phyloP scores from a whole-genome alignment of 768 basidiomycete species.

The Suillus sp. region DNA sequence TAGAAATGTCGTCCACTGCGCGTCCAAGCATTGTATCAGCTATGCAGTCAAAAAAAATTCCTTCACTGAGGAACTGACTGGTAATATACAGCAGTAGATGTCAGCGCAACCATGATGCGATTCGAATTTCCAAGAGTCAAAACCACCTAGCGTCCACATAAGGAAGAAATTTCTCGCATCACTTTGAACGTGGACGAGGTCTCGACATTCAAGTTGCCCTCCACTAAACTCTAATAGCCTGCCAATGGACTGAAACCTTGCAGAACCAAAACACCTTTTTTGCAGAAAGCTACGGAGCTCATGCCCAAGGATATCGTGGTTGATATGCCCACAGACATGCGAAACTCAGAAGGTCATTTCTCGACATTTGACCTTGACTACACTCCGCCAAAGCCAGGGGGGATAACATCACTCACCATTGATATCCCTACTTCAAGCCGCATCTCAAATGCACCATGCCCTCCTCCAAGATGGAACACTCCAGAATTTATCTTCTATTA shows the following conservation, averaged over 20 bases:
- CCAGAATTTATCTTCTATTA: slow-evolving; percentile 82
- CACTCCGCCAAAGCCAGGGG: slow-evolving; percentile 18
- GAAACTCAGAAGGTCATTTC: slow-evolving; percentile 10
- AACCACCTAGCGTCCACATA: slow-evolving; percentile 7
- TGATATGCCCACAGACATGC: slow-evolving; percentile 41
- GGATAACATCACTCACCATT: slow-evolving; percentile 55
- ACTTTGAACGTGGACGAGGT: neutral
- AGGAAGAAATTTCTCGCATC: slow-evolving; percentile 21
- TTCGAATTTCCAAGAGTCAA: slow-evolving; percentile 17
- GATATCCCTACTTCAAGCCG: slow-evolving; percentile 47
- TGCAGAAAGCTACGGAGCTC: slow-evolving; percentile 5
- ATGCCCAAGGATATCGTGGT: slow-evolving; percentile 34
- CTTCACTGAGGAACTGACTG: slow-evolving; percentile 26
- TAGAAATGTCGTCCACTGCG: slow-evolving; percentile 83
- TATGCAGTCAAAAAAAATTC: slow-evolving; percentile 18
- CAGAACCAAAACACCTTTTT: neutral
- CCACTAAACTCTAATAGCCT: neutral
- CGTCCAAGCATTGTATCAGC: slow-evolving; percentile 39
- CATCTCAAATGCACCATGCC: slow-evolving; percentile 28
- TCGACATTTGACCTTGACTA: slow-evolving; percentile 23
- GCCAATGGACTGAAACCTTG: neutral
- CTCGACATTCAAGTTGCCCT: neutral
- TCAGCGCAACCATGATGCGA: slow-evolving; percentile 1
- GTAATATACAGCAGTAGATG: slow-evolving; percentile 17
- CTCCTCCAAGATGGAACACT: slow-evolving; percentile 71